Conservation (phyloP, 192 early-diverging fungal species). For the Rhizoclosmatium globosum region DNA sequence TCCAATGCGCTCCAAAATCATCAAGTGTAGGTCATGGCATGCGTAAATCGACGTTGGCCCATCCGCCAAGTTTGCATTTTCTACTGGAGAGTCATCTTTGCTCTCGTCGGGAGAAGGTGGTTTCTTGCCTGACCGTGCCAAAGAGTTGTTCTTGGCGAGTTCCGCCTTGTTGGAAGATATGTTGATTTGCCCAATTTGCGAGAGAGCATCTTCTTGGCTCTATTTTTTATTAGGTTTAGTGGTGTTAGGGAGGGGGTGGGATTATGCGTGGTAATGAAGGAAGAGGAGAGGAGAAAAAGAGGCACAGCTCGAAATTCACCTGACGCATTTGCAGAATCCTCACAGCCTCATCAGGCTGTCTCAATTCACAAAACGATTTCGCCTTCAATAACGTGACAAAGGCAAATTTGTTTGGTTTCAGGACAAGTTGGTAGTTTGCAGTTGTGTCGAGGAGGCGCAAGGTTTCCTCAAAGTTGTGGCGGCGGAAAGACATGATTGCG, state of each 20-base stretch:
- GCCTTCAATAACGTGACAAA: conserved; percentile 33
- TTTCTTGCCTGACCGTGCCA: too few relatives aligned
- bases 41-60: conserved; percentile 9
- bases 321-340: conserved; percentile 25
- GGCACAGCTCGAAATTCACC: conserved; percentile 1
- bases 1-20: background rate
- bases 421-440: conserved; percentile 31
- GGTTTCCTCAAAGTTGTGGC: conserved; percentile 20
- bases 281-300: background rate
- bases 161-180: background rate
- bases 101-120: background rate
- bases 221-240: background rate
- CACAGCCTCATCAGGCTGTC: conserved; percentile 27
- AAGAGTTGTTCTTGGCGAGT: background rate
- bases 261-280: background rate
- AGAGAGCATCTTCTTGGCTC: conserved; percentile 37
- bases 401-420: conserved; percentile 24
- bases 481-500: conserved; percentile 25
- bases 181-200: conserved; percentile 15
- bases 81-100: background rate
- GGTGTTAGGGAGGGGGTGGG: background rate
- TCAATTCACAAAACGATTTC: conserved; percentile 12
- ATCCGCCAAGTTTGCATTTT: conserved; percentile 3
- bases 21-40: conserved; percentile 40
- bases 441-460: conserved; percentile 24